phyloP scores from a whole-genome alignment of 805 yeast genomes.

The Candida jianshihensis region DNA sequence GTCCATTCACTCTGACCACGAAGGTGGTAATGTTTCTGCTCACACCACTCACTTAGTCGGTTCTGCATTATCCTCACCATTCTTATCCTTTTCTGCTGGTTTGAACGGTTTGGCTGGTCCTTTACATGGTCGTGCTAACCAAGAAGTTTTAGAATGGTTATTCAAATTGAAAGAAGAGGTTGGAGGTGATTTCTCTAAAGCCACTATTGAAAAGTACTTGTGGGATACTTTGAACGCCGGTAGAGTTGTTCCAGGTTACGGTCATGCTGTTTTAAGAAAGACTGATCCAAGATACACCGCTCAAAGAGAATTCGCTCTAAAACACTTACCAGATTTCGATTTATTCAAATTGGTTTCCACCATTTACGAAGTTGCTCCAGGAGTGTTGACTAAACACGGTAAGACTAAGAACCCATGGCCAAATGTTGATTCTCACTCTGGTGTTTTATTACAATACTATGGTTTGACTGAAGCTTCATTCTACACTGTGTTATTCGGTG shows the following conservation, averaged over 20 bases:
- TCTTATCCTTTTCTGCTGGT: conserved; percentile 74
- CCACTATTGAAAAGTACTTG: conserved; percentile 64
- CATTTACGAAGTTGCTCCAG: conserved; percentile 79
- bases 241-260: conserved; percentile 85
- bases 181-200: conserved; percentile 60
- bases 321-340: conserved; percentile 73
- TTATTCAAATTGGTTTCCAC: conserved; percentile 71
- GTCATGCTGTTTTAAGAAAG: conserved; percentile 83
- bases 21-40: conserved; percentile 86
- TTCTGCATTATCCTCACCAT: conserved; percentile 75
- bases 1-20: conserved; percentile 82
- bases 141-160: conserved; percentile 81
- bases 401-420: conserved; percentile 94
- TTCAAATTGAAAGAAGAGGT: conserved; percentile 52
- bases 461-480: conserved; percentile 76
- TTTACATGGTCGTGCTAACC: conserved; percentile 82
- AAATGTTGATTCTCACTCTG: conserved; percentile 84
- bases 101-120: conserved; percentile 85
- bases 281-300: conserved; percentile 86
- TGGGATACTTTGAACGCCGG: conserved; percentile 78
- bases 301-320: conserved; percentile 74
- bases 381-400: conserved; percentile 74
- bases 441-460: conserved; percentile 78
- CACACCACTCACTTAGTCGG: conserved; percentile 85
- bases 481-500: conserved; percentile 85